Evolutionary conservation across 1,284 basidiomycete genomes (phyloP).

Genomic region (Anthracocystis panici-leucophaei): DNA sequence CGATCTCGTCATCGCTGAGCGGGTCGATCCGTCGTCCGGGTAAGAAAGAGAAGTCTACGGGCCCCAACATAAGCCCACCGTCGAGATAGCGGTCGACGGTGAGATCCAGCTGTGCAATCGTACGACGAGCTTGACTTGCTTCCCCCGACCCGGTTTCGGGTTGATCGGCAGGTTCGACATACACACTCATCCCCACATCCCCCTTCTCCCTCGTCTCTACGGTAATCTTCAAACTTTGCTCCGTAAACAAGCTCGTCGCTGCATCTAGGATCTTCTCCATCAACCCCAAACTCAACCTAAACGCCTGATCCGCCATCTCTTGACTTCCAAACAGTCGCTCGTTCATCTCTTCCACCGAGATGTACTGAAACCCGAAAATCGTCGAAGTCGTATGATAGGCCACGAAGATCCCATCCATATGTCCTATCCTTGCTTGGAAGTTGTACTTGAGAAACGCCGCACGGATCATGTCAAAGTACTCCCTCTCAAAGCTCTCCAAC

Average conservation of each 20-base stretch:
- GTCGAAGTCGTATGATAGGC: conserved; percentile 92
- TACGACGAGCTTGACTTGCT: neutral
- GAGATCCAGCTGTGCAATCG: conserved; percentile 59
- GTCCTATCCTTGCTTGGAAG: conserved; percentile 94
- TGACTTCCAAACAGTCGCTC: conserved; percentile 78
- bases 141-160: neutral
- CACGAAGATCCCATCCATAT: conserved; percentile 96
- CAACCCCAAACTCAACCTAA: conserved; percentile 80
- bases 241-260: conserved; percentile 77
- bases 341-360: conserved; percentile 90
- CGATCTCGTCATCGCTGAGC: conserved; percentile 53
- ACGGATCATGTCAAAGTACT: conserved; percentile 80
- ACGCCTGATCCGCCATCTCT: conserved; percentile 79
- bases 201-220: conserved; percentile 48
- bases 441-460: conserved; percentile 95
- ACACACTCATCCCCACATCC: conserved; percentile 46
- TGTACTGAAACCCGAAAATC: conserved; percentile 95
- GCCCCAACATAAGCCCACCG: conserved; percentile 55
- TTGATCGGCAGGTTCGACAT: conserved; percentile 55
- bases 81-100: conserved; percentile 64
- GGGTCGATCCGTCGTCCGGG: conserved; percentile 50
- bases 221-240: conserved; percentile 59
- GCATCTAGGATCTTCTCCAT: conserved; percentile 80
- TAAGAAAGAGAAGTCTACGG: conserved; percentile 56
- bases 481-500: conserved; percentile 68